These are phyloP conservation scores for Ceratocystis ficicola DNA, from an alignment of 2,329 filamentous ascomycete genomes.

Conservation along the genomic window DNA sequence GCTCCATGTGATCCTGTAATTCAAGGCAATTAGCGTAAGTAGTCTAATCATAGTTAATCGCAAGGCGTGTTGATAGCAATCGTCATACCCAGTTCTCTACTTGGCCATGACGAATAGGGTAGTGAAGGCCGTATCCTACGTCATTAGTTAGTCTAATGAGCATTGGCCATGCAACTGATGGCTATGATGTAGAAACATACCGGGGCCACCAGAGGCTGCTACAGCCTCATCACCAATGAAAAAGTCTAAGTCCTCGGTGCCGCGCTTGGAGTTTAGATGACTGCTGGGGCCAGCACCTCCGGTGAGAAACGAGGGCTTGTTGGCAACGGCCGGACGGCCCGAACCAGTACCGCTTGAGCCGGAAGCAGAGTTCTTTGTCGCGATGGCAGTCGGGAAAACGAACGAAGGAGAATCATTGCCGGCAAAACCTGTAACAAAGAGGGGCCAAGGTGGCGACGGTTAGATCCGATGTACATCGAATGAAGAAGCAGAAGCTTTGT, in stretches of 20 bases:
- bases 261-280: constrained; percentile 80
- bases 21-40: constrained; percentile 13
- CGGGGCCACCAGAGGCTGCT: constrained; percentile 68
- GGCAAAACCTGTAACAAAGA: constrained; percentile 62
- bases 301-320: constrained; percentile 90
- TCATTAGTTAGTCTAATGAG: constrained; percentile 21
- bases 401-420: constrained; percentile 98
- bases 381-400: constrained; percentile 97
- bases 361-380: constrained; percentile 69
- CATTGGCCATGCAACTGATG: constrained; percentile 5
- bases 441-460: constrained; percentile 16
- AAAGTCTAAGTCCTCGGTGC: constrained; percentile 95
- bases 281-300: constrained; percentile 74
- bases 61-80: neutral
- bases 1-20: constrained; percentile 87
- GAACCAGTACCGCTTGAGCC: constrained; percentile 66
- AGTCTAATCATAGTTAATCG: constrained; percentile 24
- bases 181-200: constrained; percentile 35
- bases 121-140: constrained; percentile 85
- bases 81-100: constrained; percentile 88
- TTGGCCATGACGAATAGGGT: constrained; percentile 94
- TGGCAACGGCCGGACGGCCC: constrained; percentile 77
- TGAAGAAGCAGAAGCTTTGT: constrained; percentile 19
- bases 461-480: constrained; percentile 16
- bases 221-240: constrained; percentile 97